A percentile compares a stretch with the other conserved stretches of the same genome.
Evolutionary conservation across 352 stramenopile species (phyloP).

Genomic region (Globisporangium recalcitrans): DNA sequence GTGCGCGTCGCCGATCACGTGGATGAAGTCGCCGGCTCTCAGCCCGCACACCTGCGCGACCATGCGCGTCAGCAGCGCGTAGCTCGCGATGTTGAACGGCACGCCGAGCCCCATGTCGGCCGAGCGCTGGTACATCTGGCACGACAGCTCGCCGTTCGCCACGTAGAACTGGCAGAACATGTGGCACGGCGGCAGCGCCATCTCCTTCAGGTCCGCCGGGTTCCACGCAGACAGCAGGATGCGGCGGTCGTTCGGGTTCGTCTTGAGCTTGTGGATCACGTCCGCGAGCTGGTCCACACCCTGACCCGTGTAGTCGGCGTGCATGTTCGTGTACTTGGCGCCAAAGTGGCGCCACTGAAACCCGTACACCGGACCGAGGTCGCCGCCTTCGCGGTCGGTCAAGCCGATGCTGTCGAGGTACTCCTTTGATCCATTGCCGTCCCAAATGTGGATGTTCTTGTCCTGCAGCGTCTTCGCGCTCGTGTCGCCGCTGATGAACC

Average conservation of each 20-base stretch:
- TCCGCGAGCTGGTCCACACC: slow-evolving; percentile 98
- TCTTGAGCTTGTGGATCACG: slow-evolving; percentile 97
- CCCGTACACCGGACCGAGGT: slow-evolving; percentile 95
- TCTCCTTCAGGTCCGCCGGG: slow-evolving; percentile 92
- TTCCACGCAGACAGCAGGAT: slow-evolving; percentile 99
- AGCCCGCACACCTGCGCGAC: slow-evolving; percentile 93
- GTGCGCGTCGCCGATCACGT: slow-evolving; percentile 98
- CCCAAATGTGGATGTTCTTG: slow-evolving; percentile 99
- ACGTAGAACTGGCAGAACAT: slow-evolving; percentile 98
- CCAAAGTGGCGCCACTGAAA: slow-evolving; percentile 99
- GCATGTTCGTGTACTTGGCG: slow-evolving; percentile 96
- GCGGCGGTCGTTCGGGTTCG: slow-evolving; percentile 95
- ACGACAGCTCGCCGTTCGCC: slow-evolving; percentile 74
- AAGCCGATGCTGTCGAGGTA: slow-evolving; percentile 93
- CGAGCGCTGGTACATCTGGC: slow-evolving; percentile 99
- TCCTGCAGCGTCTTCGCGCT: slow-evolving; percentile 94
- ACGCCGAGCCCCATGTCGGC: slow-evolving; percentile 99
- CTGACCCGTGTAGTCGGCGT: slow-evolving; percentile 97
- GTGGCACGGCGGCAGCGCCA: slow-evolving; percentile 99
- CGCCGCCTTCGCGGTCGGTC: slow-evolving; percentile 92
- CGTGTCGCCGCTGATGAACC: slow-evolving; percentile 98
- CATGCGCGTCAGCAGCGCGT: slow-evolving; percentile 96
- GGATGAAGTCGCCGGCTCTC: slow-evolving; percentile 96
- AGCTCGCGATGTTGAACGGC: slow-evolving; percentile 99
- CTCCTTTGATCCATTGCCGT: slow-evolving; percentile 97